phyloP scores from a whole-genome alignment of 2,329 filamentous ascomycete species.

The Cladosporium colombiae region DNA sequence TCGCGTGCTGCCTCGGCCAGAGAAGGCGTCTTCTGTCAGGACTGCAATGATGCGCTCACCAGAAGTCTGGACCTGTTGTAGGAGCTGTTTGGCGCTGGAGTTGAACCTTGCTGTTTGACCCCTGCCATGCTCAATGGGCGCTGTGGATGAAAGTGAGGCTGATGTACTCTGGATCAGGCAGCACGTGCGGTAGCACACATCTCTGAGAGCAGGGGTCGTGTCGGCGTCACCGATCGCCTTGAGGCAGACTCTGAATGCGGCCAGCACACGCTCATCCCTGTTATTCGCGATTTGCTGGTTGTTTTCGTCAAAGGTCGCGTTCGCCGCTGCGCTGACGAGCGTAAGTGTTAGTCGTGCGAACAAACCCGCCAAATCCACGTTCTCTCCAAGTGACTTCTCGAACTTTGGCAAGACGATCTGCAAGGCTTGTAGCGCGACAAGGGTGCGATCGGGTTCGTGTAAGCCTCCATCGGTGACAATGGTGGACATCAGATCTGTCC shows the following conservation, averaged over 20 bases:
- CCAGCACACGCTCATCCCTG: conserved; percentile 80
- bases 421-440: conserved; percentile 81
- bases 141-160: background rate
- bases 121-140: conserved; percentile 19
- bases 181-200: conserved; percentile 88
- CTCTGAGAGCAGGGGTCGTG: conserved; percentile 70
- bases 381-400: conserved; percentile 71
- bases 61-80: conserved; percentile 73
- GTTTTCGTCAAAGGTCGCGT: conserved; percentile 51
- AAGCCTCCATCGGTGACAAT: conserved; percentile 82
- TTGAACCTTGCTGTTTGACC: conserved; percentile 20
- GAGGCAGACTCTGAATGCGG: conserved; percentile 86
- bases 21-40: conserved; percentile 89
- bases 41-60: conserved; percentile 82
- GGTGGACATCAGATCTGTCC: conserved; percentile 81
- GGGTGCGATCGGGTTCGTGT: conserved; percentile 65
- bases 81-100: conserved; percentile 35
- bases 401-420: conserved; percentile 87
- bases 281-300: conserved; percentile 52
- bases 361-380: conserved; percentile 69
- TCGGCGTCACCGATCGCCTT: conserved; percentile 75
- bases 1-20: conserved; percentile 77
- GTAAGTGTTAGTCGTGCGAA: conserved; percentile 75
- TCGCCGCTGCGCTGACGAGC: conserved; percentile 66
- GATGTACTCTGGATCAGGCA: conserved; percentile 48